Conservation (phyloP, 2,329 filamentous ascomycete genomes). For the Sporothrix schenckii region DNA sequence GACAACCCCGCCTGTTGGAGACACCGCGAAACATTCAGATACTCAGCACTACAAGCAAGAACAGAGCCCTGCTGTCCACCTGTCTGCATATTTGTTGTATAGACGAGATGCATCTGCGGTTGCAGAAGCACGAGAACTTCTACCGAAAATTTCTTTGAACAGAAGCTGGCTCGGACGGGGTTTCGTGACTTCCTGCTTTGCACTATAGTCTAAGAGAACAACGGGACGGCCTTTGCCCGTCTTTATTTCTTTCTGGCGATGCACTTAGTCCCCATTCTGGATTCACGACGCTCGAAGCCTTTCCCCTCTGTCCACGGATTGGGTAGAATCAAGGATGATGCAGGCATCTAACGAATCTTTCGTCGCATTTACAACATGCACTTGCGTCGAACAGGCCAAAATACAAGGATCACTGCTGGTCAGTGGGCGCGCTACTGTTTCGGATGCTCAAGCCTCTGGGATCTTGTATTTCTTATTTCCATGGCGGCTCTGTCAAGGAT, state of each 20-base stretch:
- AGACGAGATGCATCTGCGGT: neutral
- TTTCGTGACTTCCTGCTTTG: neutral
- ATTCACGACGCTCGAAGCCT: neutral
- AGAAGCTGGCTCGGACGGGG: neutral
- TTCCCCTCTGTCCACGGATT: neutral
- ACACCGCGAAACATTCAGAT: neutral
- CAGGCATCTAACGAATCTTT: conserved; percentile 13
- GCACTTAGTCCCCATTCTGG: neutral
- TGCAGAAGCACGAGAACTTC: neutral
- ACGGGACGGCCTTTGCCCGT: conserved; percentile 9
- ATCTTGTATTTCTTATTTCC: neutral
- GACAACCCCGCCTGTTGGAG: neutral
- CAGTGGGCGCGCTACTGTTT: conserved; percentile 21
- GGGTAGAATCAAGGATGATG: neutral
- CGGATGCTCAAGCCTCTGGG: neutral
- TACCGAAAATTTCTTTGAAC: neutral
- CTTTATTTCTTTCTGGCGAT: neutral
- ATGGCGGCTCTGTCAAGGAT: neutral
- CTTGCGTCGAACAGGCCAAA: neutral
- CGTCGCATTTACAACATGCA: neutral
- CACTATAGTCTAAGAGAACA: neutral
- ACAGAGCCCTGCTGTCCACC: neutral
- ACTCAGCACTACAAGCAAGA: neutral
- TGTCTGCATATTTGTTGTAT: neutral
- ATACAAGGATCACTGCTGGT: conserved; percentile 5